phyloP scores from a whole-genome alignment of 352 stramenopile genomes.

The Phytopythium delawarense region DNA sequence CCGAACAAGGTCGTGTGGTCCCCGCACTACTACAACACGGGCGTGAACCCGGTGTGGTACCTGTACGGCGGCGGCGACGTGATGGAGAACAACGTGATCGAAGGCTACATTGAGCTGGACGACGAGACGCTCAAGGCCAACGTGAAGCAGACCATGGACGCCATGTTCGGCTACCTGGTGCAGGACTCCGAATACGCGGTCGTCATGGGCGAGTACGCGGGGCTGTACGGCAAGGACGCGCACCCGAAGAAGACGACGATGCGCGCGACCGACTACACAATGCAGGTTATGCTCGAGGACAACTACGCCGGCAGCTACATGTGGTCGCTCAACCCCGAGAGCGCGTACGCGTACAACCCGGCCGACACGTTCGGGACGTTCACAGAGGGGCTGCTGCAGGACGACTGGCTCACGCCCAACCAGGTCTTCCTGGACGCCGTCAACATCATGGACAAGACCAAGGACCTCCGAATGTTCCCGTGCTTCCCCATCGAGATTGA shows the following conservation, averaged over 20 bases:
- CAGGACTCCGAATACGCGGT: constrained; percentile 41
- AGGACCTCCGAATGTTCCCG: constrained; percentile 62
- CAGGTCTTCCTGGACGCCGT: constrained; percentile 57
- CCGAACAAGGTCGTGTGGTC: constrained; percentile 64
- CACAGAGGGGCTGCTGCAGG: constrained; percentile 55
- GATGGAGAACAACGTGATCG: constrained; percentile 17
- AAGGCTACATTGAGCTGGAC: constrained; percentile 48
- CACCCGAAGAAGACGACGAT: constrained; percentile 53
- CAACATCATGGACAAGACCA: constrained; percentile 39
- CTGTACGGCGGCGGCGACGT: constrained; percentile 46
- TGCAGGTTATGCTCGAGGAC: constrained; percentile 51
- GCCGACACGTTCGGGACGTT: constrained; percentile 56
- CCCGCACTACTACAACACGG: constrained; percentile 79
- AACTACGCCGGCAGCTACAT: constrained; percentile 67
- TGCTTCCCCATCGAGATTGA: constrained; percentile 47
- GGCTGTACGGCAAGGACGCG: constrained; percentile 54
- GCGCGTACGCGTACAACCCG: constrained; percentile 72
- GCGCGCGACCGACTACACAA: constrained; percentile 62
- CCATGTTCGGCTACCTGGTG: constrained; percentile 69
- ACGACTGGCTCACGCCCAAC: constrained; percentile 73
- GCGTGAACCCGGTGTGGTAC: constrained; percentile 57
- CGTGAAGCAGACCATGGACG: constrained; percentile 56
- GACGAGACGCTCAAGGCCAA: constrained; percentile 48
- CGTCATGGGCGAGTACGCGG: constrained; percentile 65
- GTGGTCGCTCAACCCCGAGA: constrained; percentile 78